Evolutionary conservation across 805 yeast genomes (phyloP).

Genomic region (Zygoascus ofunaensis): DNA sequence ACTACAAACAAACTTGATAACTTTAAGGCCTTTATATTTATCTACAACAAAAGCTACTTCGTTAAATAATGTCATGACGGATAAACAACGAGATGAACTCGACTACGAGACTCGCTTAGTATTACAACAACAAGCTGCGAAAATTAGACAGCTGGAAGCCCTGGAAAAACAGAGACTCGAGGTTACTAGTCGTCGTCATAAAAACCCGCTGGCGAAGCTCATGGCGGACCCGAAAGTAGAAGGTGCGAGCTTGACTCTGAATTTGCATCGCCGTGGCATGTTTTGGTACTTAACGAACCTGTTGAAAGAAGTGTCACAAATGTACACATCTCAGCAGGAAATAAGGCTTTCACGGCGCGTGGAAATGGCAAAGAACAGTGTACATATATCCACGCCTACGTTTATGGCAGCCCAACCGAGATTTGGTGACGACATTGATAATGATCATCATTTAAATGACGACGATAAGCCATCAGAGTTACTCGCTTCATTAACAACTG

Average conservation of each 20-base stretch:
- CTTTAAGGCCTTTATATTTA: conserved; percentile 26
- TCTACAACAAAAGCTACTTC: conserved; percentile 18
- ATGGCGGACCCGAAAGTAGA: conserved; percentile 19
- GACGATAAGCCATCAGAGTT: not conserved
- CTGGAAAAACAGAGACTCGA: conserved; percentile 20
- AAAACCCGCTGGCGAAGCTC: conserved; percentile 10
- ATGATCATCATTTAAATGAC: not conserved
- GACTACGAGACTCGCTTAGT: conserved; percentile 31
- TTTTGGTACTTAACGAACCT: conserved; percentile 27
- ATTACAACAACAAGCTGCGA: conserved; percentile 26
- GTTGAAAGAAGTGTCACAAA: conserved; percentile 25
- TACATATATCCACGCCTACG: conserved; percentile 7
- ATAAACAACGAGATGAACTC: conserved; percentile 31
- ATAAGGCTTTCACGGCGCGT: conserved; percentile 25
- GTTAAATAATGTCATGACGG: conserved; percentile 21
- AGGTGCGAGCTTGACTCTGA: conserved; percentile 23
- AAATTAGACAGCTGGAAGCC: conserved; percentile 23
- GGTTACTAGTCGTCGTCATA: conserved; percentile 10
- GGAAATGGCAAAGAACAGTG: conserved; percentile 19
- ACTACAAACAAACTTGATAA: conserved; percentile 17
- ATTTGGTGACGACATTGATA: not conserved
- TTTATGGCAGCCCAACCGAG: not conserved
- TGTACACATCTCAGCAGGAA: conserved; percentile 29
- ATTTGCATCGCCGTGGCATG: conserved; percentile 30
- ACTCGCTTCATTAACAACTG: conserved; percentile 8